A percentile compares a stretch with the other conserved stretches of the same genome.
Conservation (phyloP, 2,329 filamentous ascomycete genomes). For the Cladorrhinum sp. region DNA sequence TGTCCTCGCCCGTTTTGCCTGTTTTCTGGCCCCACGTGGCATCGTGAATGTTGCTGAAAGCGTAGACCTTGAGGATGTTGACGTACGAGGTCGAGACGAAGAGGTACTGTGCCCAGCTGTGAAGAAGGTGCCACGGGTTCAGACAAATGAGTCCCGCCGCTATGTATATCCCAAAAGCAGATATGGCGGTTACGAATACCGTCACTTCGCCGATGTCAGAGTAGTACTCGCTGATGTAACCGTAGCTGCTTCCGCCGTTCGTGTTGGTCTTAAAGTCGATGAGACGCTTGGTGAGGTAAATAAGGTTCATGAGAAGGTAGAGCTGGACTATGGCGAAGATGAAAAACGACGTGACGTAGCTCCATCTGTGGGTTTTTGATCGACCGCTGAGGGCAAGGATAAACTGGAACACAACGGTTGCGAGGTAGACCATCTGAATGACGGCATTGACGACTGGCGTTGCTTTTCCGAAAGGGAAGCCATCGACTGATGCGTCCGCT, state of each 20-base stretch:
- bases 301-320: slow-evolving; percentile 81
- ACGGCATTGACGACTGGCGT: too few species aligned
- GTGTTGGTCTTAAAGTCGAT: slow-evolving; percentile 59
- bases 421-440: too few species aligned
- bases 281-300: slow-evolving; percentile 64
- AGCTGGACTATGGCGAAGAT: slow-evolving; percentile 83
- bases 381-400: too few species aligned
- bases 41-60: too few species aligned
- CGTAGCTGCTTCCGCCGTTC: slow-evolving; percentile 65
- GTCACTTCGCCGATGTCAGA: slow-evolving; percentile 68
- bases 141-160: slow-evolving; percentile 92
- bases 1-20: slow-evolving; percentile 55
- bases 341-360: too few species aligned
- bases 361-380: too few species aligned
- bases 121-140: slow-evolving; percentile 99
- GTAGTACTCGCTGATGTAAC: slow-evolving; percentile 67
- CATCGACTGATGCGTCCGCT: too few species aligned
- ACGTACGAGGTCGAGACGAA: too few species aligned
- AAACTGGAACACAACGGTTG: too few species aligned
- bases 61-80: too few species aligned
- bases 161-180: slow-evolving; percentile 94
- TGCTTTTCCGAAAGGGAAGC: too few species aligned
- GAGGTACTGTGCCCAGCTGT: slow-evolving; percentile 88
- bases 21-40: too few species aligned
- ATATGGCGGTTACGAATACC: slow-evolving; percentile 83